Evolutionary conservation across 192 early-diverging fungal genomes (phyloP).

Genomic region (Chytriomyces confervae): DNA sequence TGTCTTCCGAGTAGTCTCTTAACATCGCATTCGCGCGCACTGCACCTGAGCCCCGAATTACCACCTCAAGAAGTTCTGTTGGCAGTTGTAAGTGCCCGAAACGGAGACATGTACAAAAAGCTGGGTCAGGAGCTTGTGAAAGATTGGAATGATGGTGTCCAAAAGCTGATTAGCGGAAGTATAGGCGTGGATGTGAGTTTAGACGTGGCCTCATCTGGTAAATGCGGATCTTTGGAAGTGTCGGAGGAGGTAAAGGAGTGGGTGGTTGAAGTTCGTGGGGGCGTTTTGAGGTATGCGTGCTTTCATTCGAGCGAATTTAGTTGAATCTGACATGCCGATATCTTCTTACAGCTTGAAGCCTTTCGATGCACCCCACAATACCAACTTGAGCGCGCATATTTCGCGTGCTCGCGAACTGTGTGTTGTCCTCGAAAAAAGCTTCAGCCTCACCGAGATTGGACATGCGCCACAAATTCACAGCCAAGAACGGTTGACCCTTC

Average conservation of each 20-base stretch:
- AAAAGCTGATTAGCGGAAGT: slow-evolving; percentile 6
- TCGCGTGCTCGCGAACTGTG: slow-evolving; percentile 21
- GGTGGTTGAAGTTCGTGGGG: not conserved
- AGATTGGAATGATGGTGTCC: slow-evolving; percentile 19
- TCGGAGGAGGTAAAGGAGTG: not conserved
- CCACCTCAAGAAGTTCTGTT: not conserved
- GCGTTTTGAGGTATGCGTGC: no score
- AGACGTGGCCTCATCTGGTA: slow-evolving; percentile 5
- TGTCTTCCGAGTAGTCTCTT: slow-evolving; percentile 13
- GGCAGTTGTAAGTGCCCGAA: not conserved
- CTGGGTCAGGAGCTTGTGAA: slow-evolving; percentile 16
- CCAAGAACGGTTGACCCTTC: not conserved
- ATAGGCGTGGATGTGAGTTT: slow-evolving; percentile 15
- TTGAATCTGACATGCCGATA: no score
- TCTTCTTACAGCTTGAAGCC: slow-evolving; percentile 20
- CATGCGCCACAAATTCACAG: slow-evolving; percentile 16
- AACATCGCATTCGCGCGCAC: slow-evolving; percentile 15
- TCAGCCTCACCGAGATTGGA: slow-evolving; percentile 6
- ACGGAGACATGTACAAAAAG: not conserved
- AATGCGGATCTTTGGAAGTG: not conserved
- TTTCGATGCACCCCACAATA: slow-evolving; percentile 31
- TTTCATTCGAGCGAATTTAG: no score
- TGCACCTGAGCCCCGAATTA: not conserved
- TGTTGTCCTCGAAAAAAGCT: slow-evolving; percentile 19
- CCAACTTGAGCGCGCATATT: slow-evolving; percentile 7